A percentile compares a stretch with the other conserved stretches of the same genome.
Conservation (phyloP, 257 asterid species). For the Prunella vulgaris region DNA sequence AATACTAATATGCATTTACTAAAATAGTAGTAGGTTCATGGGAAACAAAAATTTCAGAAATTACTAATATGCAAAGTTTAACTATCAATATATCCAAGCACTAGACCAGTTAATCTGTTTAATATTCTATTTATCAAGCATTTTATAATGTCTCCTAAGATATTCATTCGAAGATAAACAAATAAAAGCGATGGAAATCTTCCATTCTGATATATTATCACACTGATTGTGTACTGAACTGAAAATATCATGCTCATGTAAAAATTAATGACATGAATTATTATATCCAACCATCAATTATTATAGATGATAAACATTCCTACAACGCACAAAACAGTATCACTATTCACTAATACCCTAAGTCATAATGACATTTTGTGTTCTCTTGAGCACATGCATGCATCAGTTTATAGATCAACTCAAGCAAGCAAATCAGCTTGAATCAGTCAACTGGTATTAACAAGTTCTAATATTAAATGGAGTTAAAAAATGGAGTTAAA, state of each 20-base stretch:
- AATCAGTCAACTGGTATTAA: neutral
- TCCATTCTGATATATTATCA: neutral
- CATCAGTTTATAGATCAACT: neutral
- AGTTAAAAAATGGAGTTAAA: neutral
- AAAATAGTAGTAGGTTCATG: neutral
- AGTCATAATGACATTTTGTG: neutral
- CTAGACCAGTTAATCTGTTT: neutral
- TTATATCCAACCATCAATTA: neutral
- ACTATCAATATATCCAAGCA: slow-evolving; percentile 3
- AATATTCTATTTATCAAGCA: neutral
- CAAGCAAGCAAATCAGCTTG: neutral
- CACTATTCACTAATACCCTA: neutral
- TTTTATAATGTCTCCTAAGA: neutral
- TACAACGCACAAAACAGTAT: neutral
- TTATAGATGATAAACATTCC: neutral
- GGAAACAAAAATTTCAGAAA: neutral
- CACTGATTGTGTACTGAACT: neutral
- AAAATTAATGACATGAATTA: neutral
- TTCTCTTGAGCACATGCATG: neutral
- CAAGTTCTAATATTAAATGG: neutral
- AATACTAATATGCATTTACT: neutral
- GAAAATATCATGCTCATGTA: neutral
- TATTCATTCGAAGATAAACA: neutral
- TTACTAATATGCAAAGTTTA: neutral
- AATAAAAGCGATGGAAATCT: neutral